phyloP scores from a whole-genome alignment of 164 flowering plant species.

The Nelumbo lutea region DNA sequence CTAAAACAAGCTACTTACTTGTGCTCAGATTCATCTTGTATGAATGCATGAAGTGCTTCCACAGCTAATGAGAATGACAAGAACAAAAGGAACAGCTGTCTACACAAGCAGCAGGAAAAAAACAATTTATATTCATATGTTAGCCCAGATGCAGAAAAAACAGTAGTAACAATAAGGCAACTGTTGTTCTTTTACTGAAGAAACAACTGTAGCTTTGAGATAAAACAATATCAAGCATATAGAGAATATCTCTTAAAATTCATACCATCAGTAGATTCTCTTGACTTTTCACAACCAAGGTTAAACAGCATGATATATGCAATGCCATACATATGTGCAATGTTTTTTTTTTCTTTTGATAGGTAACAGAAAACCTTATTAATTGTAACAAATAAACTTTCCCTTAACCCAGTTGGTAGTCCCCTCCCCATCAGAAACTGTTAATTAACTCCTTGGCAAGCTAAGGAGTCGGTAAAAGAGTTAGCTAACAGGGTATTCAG shows the following conservation, averaged over 20 bases:
- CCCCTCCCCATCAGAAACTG: too few species aligned
- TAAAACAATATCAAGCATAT: not conserved
- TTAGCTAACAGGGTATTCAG: too few species aligned
- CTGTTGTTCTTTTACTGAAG: not conserved
- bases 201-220: not conserved
- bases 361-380: too few species aligned
- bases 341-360: too few species aligned
- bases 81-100: constrained; percentile 98
- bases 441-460: too few species aligned
- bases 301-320: too few species aligned
- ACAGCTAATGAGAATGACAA: constrained; percentile 97
- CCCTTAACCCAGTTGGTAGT: too few species aligned
- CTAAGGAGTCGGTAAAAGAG: too few species aligned
- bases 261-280: not conserved
- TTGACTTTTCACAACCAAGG: not conserved
- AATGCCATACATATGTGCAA: too few species aligned
- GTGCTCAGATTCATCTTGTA: constrained; percentile 98
- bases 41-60: constrained; percentile 97
- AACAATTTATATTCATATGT: constrained; percentile 19
- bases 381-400: too few species aligned
- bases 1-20: constrained; percentile 54
- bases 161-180: not conserved
- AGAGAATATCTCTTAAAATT: not conserved
- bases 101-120: constrained; percentile 56
- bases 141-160: constrained; percentile 20